These are phyloP conservation scores for Lactarius sanguifluus DNA, from an alignment of 768 basidiomycete genomes.

Conservation along the genomic window DNA sequence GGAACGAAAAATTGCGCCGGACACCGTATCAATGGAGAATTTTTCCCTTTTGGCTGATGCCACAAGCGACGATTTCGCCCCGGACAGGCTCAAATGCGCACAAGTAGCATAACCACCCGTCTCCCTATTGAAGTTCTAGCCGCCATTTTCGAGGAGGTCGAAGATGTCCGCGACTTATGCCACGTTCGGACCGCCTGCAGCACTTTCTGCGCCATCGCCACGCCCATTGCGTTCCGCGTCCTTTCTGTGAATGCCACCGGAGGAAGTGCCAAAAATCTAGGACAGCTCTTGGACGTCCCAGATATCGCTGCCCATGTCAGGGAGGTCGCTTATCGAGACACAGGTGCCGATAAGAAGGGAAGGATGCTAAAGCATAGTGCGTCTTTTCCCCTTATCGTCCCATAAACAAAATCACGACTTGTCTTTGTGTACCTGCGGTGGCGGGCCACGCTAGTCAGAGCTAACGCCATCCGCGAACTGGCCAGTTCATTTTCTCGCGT, in stretches of 20 bases:
- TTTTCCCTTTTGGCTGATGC: no score
- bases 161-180: neutral
- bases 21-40: no score
- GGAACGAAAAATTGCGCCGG: no score
- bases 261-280: neutral
- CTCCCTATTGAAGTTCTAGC: neutral
- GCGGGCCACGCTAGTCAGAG: no score
- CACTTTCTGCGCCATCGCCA: neutral
- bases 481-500: no score
- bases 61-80: no score
- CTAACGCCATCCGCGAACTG: no score
- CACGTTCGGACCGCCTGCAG: neutral
- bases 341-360: neutral
- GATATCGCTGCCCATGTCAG: neutral
- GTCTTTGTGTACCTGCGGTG: no score
- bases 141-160: neutral
- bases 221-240: constrained; percentile 7
- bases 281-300: neutral
- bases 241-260: neutral
- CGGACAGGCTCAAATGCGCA: no score
- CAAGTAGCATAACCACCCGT: no score
- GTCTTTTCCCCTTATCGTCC: neutral
- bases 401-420: neutral
- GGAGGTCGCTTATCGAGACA: neutral
- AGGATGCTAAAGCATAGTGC: neutral